Percentiles rank a stretch among this genome's conserved stretches.
phyloP scores from a whole-genome alignment of 495 filamentous ascomycete genomes.

The Melanomma pulvis-pyrius region DNA sequence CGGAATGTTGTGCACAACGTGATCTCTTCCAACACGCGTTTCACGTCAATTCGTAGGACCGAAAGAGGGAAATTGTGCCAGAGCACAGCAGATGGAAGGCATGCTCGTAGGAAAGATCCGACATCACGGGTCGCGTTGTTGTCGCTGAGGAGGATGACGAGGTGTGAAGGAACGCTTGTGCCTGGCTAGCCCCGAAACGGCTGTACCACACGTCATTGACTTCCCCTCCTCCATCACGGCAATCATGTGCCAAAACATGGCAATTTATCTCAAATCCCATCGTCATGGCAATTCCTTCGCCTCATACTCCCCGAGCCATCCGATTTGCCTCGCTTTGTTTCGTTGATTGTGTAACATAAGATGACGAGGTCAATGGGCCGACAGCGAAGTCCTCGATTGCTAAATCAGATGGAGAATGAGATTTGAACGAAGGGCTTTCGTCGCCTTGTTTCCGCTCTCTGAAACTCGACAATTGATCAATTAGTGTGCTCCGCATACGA shows the following conservation, averaged over 20 bases:
- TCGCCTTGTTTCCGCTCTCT: background rate
- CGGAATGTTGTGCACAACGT: background rate
- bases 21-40: background rate
- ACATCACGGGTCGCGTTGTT: background rate
- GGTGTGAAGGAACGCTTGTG: background rate
- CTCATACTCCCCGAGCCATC: background rate
- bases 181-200: background rate
- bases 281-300: conserved; percentile 2
- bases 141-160: background rate
- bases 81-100: conserved; percentile 5
- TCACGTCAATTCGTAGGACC: background rate
- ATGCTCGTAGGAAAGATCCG: background rate
- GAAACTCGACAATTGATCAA: background rate
- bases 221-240: background rate
- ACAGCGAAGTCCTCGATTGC: background rate
- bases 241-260: conserved; percentile 11
- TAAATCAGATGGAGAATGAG: background rate
- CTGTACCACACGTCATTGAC: conserved; percentile 19
- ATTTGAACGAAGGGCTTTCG: background rate
- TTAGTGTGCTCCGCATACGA: background rate
- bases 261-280: background rate
- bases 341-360: too few relatives aligned
- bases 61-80: conserved; percentile 4
- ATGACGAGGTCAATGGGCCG: too few relatives aligned
- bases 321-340: background rate